Base-by-base conservation (phyloP, 2,329 filamentous ascomycete genomes). In the Fusarium denticulatum region DNA sequence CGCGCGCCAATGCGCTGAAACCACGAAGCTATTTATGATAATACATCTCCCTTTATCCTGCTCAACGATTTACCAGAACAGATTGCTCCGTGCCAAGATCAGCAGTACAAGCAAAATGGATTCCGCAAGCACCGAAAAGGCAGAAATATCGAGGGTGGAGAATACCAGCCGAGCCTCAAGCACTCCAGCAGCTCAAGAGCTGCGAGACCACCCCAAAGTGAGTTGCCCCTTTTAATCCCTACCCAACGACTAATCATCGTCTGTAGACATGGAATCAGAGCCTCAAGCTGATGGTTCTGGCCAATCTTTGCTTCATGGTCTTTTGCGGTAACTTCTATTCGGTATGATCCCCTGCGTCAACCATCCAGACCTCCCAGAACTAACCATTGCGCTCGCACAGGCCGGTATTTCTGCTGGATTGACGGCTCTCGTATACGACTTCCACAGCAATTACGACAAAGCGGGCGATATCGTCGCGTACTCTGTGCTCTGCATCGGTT, bases 271-370 rank as follows among this genome's bases (percentile, higher is more conserved):
- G 55, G 55, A 37, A 45, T 18, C 11, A n/a, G 10, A n/a, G 13
- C 5, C 40, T 58, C 1, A 58, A 58, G n/a, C 16, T 32, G 9
- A 58, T 58, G 55, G 55, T 58, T 3, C n/a, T 58, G 14, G 40
- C 55, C 3, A 58, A 58, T n/a, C 28, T 58, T 22, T 58, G 40
- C 30, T 46, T 58, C 30, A 58, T 58, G 55, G 55, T 58, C 3
- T 58, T 58, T 18, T 46, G 55, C 14, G 55, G 55, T 22, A 58
- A 58, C 55, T 45, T 58, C 20, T 58, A 58, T 20, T 34, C 55
- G 55, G 40, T 57, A 45, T 7, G 5, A 4, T 14, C 16, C 7
- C 15, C 18, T 4, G 7, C 7, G 4, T 9, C 11, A 5, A 8
- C 26, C 13, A 30, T 16, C 32, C 13, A 32, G 32, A 14, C 13